Evolutionary conservation across 1,139 yeast genomes (phyloP).

Genomic region (Sugiyamaella japonica): DNA sequence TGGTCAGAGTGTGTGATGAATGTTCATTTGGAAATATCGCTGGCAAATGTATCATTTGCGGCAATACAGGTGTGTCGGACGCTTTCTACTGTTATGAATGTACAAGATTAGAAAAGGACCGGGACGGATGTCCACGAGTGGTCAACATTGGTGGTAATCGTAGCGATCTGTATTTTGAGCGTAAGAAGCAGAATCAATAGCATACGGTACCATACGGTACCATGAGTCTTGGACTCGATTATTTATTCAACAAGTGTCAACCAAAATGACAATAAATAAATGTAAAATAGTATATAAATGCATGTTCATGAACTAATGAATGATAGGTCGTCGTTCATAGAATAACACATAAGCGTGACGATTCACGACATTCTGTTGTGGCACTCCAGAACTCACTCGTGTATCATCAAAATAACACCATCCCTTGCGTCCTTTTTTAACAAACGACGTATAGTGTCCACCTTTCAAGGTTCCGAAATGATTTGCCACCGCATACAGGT

Average conservation of each 20-base stretch:
- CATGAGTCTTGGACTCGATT: neutral
- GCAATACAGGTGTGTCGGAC: conserved; percentile 56
- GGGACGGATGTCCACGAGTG: conserved; percentile 93
- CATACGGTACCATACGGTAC: neutral
- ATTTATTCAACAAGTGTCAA: neutral
- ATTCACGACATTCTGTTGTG: conserved; percentile 48
- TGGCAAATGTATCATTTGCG: conserved; percentile 74
- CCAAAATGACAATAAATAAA: conserved; percentile 1
- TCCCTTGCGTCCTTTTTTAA: conserved; percentile 58
- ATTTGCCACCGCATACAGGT: conserved; percentile 82
- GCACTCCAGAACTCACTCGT: conserved; percentile 48
- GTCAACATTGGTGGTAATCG: conserved; percentile 75
- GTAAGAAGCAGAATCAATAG: conserved; percentile 41
- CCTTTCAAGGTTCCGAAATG: conserved; percentile 81
- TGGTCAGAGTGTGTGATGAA: conserved; percentile 78
- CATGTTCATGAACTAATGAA: conserved; percentile 5
- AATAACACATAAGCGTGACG: conserved; percentile 76
- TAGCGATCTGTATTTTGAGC: conserved; percentile 66
- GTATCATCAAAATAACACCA: conserved; percentile 85
- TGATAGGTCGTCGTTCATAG: conserved; percentile 36
- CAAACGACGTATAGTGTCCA: conserved; percentile 91
- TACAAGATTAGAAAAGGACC: conserved; percentile 71
- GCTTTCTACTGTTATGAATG: conserved; percentile 90
- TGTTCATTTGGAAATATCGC: conserved; percentile 73
- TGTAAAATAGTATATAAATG: conserved; percentile 9